phyloP scores from a whole-genome alignment of 495 filamentous ascomycete genomes.

The Tricharina praecox region DNA sequence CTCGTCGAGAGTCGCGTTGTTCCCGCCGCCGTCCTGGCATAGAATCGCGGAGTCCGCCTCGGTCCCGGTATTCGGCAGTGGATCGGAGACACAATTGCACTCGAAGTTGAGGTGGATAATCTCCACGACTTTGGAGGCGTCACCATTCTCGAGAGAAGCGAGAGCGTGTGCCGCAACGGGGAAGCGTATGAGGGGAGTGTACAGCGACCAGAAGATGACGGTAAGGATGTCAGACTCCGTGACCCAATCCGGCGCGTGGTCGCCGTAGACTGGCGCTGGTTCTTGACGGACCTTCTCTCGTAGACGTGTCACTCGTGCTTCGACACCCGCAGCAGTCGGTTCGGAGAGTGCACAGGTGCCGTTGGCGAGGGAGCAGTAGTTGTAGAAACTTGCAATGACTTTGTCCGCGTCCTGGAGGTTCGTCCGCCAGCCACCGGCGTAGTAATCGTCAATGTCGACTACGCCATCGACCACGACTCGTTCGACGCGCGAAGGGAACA shows the following conservation, averaged over 20 bases:
- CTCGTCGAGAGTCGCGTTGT: slow-evolving; percentile 27
- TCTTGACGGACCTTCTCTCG: slow-evolving; percentile 31
- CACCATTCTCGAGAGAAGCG: slow-evolving; percentile 36
- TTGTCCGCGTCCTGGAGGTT: slow-evolving; percentile 38
- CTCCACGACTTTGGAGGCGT: slow-evolving; percentile 37
- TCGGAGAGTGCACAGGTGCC: slow-evolving; percentile 36
- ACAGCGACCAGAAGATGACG: slow-evolving; percentile 36
- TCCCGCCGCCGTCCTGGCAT: slow-evolving; percentile 40
- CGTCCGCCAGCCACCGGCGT: slow-evolving; percentile 31
- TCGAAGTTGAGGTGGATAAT: slow-evolving; percentile 29
- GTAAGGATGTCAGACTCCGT: slow-evolving; percentile 29
- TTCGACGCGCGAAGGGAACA: slow-evolving; percentile 35
- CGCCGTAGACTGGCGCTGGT: slow-evolving; percentile 32
- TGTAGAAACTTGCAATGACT: slow-evolving; percentile 38
- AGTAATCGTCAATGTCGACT: slow-evolving; percentile 34
- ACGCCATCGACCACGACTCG: slow-evolving; percentile 35
- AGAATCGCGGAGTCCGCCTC: slow-evolving; percentile 41
- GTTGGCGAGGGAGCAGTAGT: slow-evolving; percentile 31
- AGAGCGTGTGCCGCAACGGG: slow-evolving; percentile 38
- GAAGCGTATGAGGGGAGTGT: slow-evolving; percentile 45
- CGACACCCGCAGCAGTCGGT: slow-evolving; percentile 30
- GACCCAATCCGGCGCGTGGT: slow-evolving; percentile 25
- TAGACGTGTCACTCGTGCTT: slow-evolving; percentile 29
- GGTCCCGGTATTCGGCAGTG: slow-evolving; percentile 31
- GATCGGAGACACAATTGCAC: slow-evolving; percentile 22